Evolutionary conservation across 1,139 yeast species (phyloP).

Genomic region (Pneumocystis canis): DNA sequence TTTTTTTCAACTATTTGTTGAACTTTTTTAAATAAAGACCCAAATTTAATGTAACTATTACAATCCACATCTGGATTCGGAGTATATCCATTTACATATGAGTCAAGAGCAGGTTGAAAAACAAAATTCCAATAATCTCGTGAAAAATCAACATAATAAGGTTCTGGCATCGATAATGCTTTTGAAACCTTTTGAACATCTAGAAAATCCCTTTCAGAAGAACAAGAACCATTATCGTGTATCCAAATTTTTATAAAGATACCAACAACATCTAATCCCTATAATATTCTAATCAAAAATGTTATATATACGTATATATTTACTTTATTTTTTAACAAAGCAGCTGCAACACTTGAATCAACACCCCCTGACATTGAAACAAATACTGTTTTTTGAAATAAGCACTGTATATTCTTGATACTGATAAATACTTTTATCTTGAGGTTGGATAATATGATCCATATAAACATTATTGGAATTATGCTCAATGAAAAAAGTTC

Average conservation of each 20-base stretch:
- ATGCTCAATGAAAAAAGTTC: background rate
- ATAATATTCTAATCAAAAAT: background rate
- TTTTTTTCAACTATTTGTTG: slow-evolving; percentile 17
- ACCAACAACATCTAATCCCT: slow-evolving; percentile 12
- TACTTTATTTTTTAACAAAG: slow-evolving; percentile 35
- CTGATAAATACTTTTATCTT: background rate
- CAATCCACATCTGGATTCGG: slow-evolving; percentile 95
- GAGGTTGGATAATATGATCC: background rate
- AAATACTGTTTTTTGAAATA: slow-evolving; percentile 27
- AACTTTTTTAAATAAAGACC: slow-evolving; percentile 48
- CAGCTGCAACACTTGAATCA: slow-evolving; percentile 83
- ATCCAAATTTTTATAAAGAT: slow-evolving; percentile 14
- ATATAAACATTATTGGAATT: background rate
- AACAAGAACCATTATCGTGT: slow-evolving; percentile 5
- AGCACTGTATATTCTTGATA: background rate
- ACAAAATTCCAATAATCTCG: slow-evolving; percentile 85
- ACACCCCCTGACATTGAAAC: slow-evolving; percentile 97
- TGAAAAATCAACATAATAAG: slow-evolving; percentile 68
- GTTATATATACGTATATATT: slow-evolving; percentile 21
- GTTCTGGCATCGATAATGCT: slow-evolving; percentile 35
- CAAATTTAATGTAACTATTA: slow-evolving; percentile 74
- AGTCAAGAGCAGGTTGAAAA: slow-evolving; percentile 75
- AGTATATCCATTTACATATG: slow-evolving; percentile 57
- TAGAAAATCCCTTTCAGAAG: slow-evolving; percentile 14
- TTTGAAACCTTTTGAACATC: slow-evolving; percentile 44